phyloP scores from a whole-genome alignment of 73 alveolate species.

The Blepharisma stoltei region DNA sequence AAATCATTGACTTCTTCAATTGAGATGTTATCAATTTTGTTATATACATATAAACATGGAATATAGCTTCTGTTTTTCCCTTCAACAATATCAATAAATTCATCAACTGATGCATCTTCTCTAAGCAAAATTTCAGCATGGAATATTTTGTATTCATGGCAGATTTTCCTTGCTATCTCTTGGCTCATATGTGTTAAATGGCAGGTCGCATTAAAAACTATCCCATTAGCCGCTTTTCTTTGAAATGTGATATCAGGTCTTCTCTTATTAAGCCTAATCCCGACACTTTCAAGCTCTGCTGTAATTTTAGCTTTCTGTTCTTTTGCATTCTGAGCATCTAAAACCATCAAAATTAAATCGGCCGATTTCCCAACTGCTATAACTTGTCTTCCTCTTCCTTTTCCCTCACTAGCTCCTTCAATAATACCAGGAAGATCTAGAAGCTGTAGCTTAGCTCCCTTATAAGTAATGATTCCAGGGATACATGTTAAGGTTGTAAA shows the following conservation, averaged over 20 bases:
- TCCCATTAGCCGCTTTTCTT: constrained; percentile 86
- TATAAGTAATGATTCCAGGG: constrained; percentile 98
- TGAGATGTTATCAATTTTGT: constrained; percentile 94
- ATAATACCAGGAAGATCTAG: constrained; percentile 99
- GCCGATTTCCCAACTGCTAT: constrained; percentile 98
- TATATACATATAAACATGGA: constrained; percentile 95
- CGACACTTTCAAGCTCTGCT: constrained; percentile 95
- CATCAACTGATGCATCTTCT: constrained; percentile 97
- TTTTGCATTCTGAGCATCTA: constrained; percentile 98
- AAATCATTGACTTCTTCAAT: constrained; percentile 97
- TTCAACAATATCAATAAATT: constrained; percentile 95
- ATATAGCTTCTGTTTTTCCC: constrained; percentile 91
- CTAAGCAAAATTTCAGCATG: constrained; percentile 93
- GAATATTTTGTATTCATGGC: constrained; percentile 92
- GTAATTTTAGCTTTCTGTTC: constrained; percentile 94
- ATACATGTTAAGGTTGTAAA: constrained; percentile 99
- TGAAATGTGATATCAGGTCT: constrained; percentile 90
- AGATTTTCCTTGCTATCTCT: constrained; percentile 88
- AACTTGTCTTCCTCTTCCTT: constrained; percentile 99
- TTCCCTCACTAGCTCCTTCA: constrained; percentile 98
- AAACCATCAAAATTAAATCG: constrained; percentile 96
- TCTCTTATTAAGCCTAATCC: constrained; percentile 94
- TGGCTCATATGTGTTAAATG: constrained; percentile 92
- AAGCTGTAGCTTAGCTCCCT: constrained; percentile 95
- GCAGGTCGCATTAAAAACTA: constrained; percentile 81